These are phyloP conservation scores for Serendipita vermifera DNA, from an alignment of 768 basidiomycete genomes.

Conservation along the genomic window DNA sequence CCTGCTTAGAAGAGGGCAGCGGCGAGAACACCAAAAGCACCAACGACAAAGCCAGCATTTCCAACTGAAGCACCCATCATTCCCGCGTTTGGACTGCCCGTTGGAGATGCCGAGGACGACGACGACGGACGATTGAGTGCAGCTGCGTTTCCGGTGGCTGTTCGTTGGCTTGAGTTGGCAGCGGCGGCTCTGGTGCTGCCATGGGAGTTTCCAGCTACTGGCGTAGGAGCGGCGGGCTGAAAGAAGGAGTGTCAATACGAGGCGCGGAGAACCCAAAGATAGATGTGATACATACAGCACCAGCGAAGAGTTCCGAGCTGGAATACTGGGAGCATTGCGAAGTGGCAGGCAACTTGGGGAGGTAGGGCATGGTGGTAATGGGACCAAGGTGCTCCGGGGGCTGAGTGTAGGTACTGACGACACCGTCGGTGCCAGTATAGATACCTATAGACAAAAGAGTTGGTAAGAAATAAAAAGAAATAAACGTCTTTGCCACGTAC, in stretches of 20 bases:
- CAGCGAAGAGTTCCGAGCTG: conserved; percentile 12
- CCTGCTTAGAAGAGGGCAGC: not conserved
- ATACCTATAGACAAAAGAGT: no score
- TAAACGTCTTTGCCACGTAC: conserved; percentile 15
- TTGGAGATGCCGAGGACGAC: no score
- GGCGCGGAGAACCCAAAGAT: no score
- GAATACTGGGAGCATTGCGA: conserved; percentile 14
- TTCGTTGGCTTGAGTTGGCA: no score
- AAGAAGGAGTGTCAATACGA: no score
- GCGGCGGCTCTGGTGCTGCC: no score
- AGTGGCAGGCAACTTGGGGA: conserved; percentile 7
- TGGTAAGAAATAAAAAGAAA: conserved; percentile 13
- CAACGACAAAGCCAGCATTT: not conserved
- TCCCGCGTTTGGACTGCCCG: not conserved
- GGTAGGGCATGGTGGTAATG: conserved; percentile 10
- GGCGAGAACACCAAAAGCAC: not conserved
- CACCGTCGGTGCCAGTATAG: conserved; percentile 11
- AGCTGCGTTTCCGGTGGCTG: no score
- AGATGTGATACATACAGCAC: conserved; percentile 6
- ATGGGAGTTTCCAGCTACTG: no score
- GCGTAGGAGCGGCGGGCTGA: no score
- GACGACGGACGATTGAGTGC: no score
- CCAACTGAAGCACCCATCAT: not conserved
- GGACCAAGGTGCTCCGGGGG: conserved; percentile 10
- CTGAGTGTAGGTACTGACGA: conserved; percentile 13